Evolutionary conservation across 345 rosid genomes (phyloP).

Genomic region (Citropsis articulata): DNA sequence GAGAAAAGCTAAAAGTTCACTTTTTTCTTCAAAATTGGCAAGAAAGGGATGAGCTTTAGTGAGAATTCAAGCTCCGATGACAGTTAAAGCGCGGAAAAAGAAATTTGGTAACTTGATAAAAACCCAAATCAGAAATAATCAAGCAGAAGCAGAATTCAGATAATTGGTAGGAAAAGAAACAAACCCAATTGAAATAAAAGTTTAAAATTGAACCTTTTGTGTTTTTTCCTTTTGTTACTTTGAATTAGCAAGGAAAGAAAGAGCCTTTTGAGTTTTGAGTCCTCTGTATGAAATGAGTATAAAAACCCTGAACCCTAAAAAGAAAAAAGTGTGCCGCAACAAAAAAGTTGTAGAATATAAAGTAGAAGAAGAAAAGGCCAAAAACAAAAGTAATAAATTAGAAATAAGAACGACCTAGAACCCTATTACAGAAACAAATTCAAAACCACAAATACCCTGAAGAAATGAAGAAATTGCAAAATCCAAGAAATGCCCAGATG

Average conservation of each 20-base stretch:
- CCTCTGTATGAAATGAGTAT: background rate
- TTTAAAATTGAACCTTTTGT: background rate
- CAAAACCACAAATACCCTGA: background rate
- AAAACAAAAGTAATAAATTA: slow-evolving; percentile 21
- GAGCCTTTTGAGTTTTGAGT: too few relatives aligned
- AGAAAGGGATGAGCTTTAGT: background rate
- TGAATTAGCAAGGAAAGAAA: background rate
- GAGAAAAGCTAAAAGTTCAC: background rate
- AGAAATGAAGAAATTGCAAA: slow-evolving; percentile 15
- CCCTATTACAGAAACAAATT: background rate
- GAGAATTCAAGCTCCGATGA: background rate
- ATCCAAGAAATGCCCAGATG: slow-evolving; percentile 25
- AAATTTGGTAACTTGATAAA: background rate
- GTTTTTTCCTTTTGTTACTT: background rate
- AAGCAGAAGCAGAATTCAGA: background rate
- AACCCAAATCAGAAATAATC: slow-evolving; percentile 6
- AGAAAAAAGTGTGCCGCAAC: slow-evolving; percentile 3
- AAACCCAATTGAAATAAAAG: slow-evolving; percentile 16
- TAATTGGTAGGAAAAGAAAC: background rate
- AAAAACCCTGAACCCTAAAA: slow-evolving; percentile 56
- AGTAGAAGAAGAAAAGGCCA: slow-evolving; percentile 25
- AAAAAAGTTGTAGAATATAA: slow-evolving; percentile 3
- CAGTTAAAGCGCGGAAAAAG: background rate
- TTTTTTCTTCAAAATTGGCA: background rate
- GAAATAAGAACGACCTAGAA: slow-evolving; percentile 15